These are phyloP conservation scores for Colletotrichum navitas DNA, from an alignment of 2,329 filamentous ascomycete genomes.

Conservation along the genomic window DNA sequence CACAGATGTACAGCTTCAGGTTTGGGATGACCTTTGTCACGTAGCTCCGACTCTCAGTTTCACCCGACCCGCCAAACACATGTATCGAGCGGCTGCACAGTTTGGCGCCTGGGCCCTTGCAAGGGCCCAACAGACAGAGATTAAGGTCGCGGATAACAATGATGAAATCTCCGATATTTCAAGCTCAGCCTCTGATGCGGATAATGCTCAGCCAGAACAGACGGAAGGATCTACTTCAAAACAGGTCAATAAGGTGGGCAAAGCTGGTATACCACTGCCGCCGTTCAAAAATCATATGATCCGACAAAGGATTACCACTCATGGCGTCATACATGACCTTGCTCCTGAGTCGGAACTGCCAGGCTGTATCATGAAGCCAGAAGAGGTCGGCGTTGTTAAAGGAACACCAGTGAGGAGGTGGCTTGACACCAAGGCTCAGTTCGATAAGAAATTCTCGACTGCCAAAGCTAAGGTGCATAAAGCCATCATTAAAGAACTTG, in stretches of 20 bases:
- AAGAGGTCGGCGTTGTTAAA: slow-evolving; percentile 84
- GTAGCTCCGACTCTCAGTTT: slow-evolving; percentile 94
- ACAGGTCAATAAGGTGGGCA: slow-evolving; percentile 84
- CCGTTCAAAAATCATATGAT: slow-evolving; percentile 90
- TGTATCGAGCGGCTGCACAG: slow-evolving; percentile 93
- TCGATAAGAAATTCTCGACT: slow-evolving; percentile 79
- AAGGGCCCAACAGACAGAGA: slow-evolving; percentile 80
- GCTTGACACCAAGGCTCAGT: slow-evolving; percentile 79
- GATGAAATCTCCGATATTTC: slow-evolving; percentile 83
- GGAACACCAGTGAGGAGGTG: slow-evolving; percentile 84
- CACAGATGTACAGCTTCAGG: slow-evolving; percentile 92
- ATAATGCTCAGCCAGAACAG: slow-evolving; percentile 46
- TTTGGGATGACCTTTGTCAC: slow-evolving; percentile 96
- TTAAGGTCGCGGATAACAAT: slow-evolving; percentile 82
- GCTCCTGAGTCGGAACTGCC: slow-evolving; percentile 73
- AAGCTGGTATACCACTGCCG: slow-evolving; percentile 86
- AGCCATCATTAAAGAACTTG: slow-evolving; percentile 78
- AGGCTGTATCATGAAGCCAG: slow-evolving; percentile 71
- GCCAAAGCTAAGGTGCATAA: slow-evolving; percentile 80
- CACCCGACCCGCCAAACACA: slow-evolving; percentile 94
- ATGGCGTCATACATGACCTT: slow-evolving; percentile 80
- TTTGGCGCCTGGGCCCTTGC: slow-evolving; percentile 94
- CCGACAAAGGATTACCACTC: slow-evolving; percentile 83
- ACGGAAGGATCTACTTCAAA: slow-evolving; percentile 43
- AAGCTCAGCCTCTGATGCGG: slow-evolving; percentile 61